Percentiles rank a stretch among this genome's conserved stretches.
phyloP scores from a whole-genome alignment of 345 rosid genomes.

The Populus pruinosa region DNA sequence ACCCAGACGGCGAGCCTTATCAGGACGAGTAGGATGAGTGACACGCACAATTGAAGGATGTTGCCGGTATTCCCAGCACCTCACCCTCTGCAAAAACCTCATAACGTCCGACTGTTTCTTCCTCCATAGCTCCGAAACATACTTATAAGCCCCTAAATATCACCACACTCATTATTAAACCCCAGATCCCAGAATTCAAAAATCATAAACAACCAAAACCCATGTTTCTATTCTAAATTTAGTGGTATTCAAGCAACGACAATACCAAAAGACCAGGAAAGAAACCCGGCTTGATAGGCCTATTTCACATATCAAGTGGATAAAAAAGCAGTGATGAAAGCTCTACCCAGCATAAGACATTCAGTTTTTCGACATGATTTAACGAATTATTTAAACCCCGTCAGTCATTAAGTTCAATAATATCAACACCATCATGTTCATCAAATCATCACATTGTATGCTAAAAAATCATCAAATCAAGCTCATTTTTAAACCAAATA shows the following conservation, averaged over 20 bases:
- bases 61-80: constrained; percentile 45
- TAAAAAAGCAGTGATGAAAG: background rate
- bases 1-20: constrained; percentile 39
- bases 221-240: background rate
- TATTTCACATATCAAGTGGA: background rate
- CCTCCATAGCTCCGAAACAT: constrained; percentile 43
- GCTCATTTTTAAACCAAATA: background rate
- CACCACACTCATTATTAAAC: background rate
- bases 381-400: background rate
- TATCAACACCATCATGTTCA: background rate
- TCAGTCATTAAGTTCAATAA: background rate
- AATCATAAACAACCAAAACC: background rate
- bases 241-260: background rate
- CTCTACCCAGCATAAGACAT: background rate
- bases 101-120: constrained; percentile 43
- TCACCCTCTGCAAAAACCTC: constrained; percentile 39
- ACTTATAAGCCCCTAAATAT: constrained; percentile 33
- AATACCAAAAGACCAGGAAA: background rate
- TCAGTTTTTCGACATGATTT: background rate
- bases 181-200: background rate
- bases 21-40: constrained; percentile 38
- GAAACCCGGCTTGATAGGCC: background rate
- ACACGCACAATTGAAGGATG: constrained; percentile 39
- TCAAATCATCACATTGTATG: background rate
- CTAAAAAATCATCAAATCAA: background rate